Evolutionary conservation across 179 eudicot species (phyloP), one percentile per base, ranked within the genome.

Genomic region (Patellifolia procumbens): DNA sequence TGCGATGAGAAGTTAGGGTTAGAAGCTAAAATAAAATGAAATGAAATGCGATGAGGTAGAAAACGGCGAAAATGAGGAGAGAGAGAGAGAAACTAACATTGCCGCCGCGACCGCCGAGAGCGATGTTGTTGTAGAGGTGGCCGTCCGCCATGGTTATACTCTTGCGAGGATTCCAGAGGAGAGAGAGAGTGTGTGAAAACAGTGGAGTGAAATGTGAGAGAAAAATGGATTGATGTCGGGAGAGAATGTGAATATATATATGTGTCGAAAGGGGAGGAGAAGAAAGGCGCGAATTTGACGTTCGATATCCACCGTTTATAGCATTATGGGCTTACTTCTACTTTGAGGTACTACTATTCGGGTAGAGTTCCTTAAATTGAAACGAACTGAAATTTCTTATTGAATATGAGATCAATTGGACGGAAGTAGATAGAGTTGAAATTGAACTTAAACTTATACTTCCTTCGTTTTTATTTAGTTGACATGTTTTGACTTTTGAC

Each of bases 81-180:
- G 62, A 77, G n/a, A n/a, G 62, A 29, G 61, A 52, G 63, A 58
- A 61, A 79, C 88, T 88, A 22, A 95, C 97, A 26, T 90, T 86
- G 83, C 97, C 99, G 49, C 99, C 95, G 49, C 99, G 97, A 73
- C 97, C 99, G 34, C 92, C 90, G 20, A 92, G 97, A 45, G 97
- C 89, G 78, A 95, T 90, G 77, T 72, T 87, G 88, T 85, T 93
- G 86, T 91, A 93, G 62, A 75, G 80, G 59, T 88, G 97, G 63
- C 95, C 97, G 35, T 93, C 99, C 73, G 89, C 86, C 97, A 90
- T 91, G 5, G 67, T 73, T 61, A 61, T 26, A 15, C 34, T 15
- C 63, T 39, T 22, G 31, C 19, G 15, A 31, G 6, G 34, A 12
- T 34, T 8, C 7, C 19, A 34, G 70, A 35, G n/a, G 43, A 60